Percentiles rank a stretch among this genome's conserved stretches.
Evolutionary conservation across 257 asterid genomes (phyloP).

Genomic region (Salvia splendens): DNA sequence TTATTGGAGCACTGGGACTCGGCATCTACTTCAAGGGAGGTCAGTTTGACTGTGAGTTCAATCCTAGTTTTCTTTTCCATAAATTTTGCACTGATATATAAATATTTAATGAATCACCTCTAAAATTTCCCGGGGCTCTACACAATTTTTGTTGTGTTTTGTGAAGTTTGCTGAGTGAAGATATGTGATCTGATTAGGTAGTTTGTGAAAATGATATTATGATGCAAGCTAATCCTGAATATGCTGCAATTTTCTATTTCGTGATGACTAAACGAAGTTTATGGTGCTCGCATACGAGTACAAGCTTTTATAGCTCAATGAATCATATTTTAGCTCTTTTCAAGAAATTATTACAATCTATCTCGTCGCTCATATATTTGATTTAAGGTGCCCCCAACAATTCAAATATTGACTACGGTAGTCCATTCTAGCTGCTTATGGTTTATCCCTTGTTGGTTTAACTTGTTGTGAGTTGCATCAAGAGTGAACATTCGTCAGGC

Average conservation of each 20-base stretch:
- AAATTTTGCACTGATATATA: background rate
- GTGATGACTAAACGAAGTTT: background rate
- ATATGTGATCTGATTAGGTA: background rate
- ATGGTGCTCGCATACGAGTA: background rate
- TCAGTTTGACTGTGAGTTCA: conserved; percentile 34
- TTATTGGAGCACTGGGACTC: conserved; percentile 87
- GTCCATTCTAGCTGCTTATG: background rate
- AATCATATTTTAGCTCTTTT: background rate
- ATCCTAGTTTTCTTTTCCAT: background rate
- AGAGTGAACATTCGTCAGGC: background rate
- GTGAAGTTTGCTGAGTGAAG: background rate
- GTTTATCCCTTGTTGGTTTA: conserved; percentile 1
- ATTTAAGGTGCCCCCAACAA: conserved; percentile 12
- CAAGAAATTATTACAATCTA: background rate
- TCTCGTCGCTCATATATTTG: background rate
- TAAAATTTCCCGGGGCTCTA: background rate
- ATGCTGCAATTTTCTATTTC: background rate
- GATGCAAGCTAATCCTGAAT: background rate
- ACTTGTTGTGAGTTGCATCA: background rate
- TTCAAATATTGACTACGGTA: background rate
- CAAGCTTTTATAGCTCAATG: conserved; percentile 4
- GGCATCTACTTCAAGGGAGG: conserved; percentile 98
- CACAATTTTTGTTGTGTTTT: background rate
- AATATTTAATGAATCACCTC: conserved; percentile 7
- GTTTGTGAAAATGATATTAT: background rate